Percentiles rank a stretch among this genome's conserved stretches.
Conservation (phyloP, 78 protist genomes). For the Andalucia godoyi region DNA sequence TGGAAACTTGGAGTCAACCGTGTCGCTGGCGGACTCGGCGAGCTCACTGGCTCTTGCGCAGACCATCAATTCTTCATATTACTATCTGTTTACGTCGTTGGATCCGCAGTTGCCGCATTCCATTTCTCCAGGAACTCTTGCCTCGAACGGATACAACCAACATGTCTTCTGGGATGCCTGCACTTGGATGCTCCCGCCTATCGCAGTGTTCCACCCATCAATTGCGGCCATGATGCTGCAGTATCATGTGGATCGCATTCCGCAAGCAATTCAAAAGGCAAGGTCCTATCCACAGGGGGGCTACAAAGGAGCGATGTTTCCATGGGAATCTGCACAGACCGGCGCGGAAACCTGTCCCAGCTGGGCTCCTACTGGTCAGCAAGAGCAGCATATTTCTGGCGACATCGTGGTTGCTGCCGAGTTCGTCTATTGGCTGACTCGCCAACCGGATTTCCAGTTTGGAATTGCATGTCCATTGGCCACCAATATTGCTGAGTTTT, state of each 20-base stretch:
- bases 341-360: conserved; percentile 18
- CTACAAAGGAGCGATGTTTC: conserved; percentile 11
- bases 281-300: not conserved
- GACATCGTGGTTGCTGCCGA: conserved; percentile 12
- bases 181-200: conserved; percentile 23
- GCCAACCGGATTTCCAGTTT: not conserved
- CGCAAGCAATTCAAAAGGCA: conserved; percentile 12
- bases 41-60: too few relatives aligned
- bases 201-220: conserved; percentile 10
- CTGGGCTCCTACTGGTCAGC: not conserved
- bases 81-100: not conserved
- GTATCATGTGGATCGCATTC: not conserved
- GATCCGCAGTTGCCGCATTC: not conserved
- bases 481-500: not conserved
- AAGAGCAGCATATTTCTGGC: conserved; percentile 21
- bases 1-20: too few relatives aligned
- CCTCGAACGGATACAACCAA: conserved; percentile 20
- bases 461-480: conserved; percentile 2
- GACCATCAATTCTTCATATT: not conserved
- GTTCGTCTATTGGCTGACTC: not conserved
- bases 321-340: conserved; percentile 29
- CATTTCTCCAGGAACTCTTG: conserved; percentile 22
- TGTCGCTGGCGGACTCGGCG: too few relatives aligned
- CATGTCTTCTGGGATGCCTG: conserved; percentile 27
- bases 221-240: not conserved